Base-by-base conservation (phyloP, 768 basidiomycete genomes). In the Agrocybe praecox region DNA sequence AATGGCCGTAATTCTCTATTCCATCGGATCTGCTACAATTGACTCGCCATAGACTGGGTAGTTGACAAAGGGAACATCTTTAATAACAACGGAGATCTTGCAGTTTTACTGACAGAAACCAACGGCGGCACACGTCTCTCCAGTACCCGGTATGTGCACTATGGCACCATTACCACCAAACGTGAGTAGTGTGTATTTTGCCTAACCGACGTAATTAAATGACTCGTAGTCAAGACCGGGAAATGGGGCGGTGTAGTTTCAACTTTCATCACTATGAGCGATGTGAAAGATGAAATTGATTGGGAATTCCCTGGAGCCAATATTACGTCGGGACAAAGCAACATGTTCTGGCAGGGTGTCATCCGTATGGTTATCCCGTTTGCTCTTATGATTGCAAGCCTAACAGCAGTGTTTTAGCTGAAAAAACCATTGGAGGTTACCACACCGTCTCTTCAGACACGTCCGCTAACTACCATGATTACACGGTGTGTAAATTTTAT, bases 221-320 rank as follows among this genome's bases (percentile, higher is more conserved):
- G 44, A 43, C 42, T 45, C 55, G 26, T 63, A 89, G 88, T 92
- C 62, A 92, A 92, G 74, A 88, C 90, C 0, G 85, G 89, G 42
- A 82, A 84, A 55, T 92, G 90, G 90, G 79, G 68, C 17, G 92
- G 92, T 32, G 86, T 95, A 7, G 88, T 96, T 52, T 87, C 88
- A 0, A 92, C 93, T 9, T 90, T 89, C 72, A 90, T 92, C 65
- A 89, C 87, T 6, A 94, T 94, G 92, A 85, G 83, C 63, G 83
- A 88, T 61, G 79, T 92, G 63, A 92, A 90, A 68, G 89, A 92
- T 65, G 92, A 93, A 67, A 90, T 94, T 50, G 91, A 94, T 61
- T 92, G 92, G 90, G 90, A 92, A 67, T 93, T 87, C 64, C 88
- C 90, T 53, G 89, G 90, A 6, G 75, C 74, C 46, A 65, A 72